Conservation (phyloP, 2,329 filamentous ascomycete genomes). For the Claviceps purpurea region DNA sequence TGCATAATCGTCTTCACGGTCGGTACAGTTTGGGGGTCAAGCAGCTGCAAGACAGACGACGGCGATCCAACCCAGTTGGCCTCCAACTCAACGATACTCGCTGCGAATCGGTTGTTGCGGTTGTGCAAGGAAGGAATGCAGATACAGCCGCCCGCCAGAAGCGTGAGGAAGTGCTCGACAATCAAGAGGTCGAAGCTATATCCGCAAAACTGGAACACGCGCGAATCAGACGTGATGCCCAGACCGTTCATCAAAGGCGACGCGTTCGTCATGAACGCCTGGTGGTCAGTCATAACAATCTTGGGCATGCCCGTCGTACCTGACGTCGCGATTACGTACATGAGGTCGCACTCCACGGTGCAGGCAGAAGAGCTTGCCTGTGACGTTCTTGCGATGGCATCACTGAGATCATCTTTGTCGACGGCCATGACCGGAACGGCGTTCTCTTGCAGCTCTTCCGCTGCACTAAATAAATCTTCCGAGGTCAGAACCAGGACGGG, state of each 20-base stretch:
- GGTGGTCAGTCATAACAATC: neutral
- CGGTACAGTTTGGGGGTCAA: neutral
- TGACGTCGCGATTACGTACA: neutral
- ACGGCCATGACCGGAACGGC: too few relatives aligned
- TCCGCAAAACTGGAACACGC: conserved; percentile 1
- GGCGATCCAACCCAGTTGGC: neutral
- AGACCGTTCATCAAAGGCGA: neutral
- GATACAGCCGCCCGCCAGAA: neutral
- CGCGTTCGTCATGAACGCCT: neutral
- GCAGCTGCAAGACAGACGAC: neutral
- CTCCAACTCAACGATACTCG: neutral
- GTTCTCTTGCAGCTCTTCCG: neutral
- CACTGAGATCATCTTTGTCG: too few relatives aligned
- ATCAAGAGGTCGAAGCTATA: conserved; percentile 3
- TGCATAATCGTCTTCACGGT: neutral
- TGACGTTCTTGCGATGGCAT: neutral
- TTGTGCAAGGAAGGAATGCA: neutral
- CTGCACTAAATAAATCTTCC: neutral
- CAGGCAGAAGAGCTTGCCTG: neutral
- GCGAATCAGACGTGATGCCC: neutral
- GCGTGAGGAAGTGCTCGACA: neutral
- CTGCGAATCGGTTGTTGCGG: neutral
- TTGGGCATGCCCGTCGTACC: neutral
- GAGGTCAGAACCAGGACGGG: neutral
- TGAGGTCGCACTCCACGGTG: neutral